Evolutionary conservation across 2,329 filamentous ascomycete species (phyloP).

Genomic region (Ceratocystis variospora): DNA sequence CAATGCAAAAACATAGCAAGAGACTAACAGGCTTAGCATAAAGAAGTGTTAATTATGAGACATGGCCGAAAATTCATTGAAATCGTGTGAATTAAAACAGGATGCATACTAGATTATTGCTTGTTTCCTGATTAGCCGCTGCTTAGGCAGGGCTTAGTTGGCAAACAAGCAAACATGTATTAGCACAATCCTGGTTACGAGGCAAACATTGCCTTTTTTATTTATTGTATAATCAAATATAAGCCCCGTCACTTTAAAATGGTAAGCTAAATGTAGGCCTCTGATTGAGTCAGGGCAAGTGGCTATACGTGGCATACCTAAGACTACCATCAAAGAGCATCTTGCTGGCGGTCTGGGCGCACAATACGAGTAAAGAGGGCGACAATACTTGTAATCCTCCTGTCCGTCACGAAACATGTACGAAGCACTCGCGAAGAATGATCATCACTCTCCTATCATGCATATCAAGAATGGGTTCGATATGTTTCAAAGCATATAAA

Average conservation of each 20-base stretch:
- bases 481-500: background rate
- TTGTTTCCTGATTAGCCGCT: background rate
- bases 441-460: background rate
- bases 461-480: background rate
- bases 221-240: background rate
- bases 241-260: background rate
- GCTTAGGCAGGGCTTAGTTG: background rate
- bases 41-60: conserved; percentile 17
- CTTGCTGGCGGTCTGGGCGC: too few relatives aligned
- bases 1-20: conserved; percentile 6
- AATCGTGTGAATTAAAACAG: background rate
- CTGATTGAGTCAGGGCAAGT: too few relatives aligned
- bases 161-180: background rate
- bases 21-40: background rate
- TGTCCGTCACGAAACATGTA: too few relatives aligned
- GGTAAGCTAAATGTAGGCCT: too few relatives aligned
- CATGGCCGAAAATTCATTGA: background rate
- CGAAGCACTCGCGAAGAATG: too few relatives aligned
- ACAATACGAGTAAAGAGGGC: too few relatives aligned
- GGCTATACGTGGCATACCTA: too few relatives aligned
- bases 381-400: too few relatives aligned
- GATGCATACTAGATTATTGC: background rate
- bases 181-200: too few relatives aligned
- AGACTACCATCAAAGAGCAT: too few relatives aligned
- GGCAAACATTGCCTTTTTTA: background rate